Evolutionary conservation across 768 basidiomycete genomes (phyloP), one percentile per base, ranked within the genome.

Genomic region (Crepidotus variabilis): DNA sequence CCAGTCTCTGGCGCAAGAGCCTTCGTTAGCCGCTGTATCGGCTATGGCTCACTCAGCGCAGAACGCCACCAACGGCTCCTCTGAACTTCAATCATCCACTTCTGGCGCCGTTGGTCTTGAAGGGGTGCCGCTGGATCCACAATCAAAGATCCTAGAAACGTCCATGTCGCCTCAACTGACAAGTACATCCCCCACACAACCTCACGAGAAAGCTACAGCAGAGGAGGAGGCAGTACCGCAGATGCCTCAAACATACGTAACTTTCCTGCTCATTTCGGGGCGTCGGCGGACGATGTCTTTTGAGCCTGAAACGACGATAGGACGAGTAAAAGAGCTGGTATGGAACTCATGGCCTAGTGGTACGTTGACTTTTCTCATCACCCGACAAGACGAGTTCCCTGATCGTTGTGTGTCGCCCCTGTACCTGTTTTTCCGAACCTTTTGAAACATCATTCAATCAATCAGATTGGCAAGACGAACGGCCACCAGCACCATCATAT

Each of bases 311-410:
- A 87, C 81, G 20, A 87, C 88, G 0, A 74, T 92, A 32, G 88
- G 87, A 16, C 77, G 90, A 61, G 86, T 90, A 24, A 92, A 92
- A 70, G 90, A 92, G 72, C 79, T 92, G 48, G 82, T 86, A 35
- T 92, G 90, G 90, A 89, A 86, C 71, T 80, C 83, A 33, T 92
- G 90, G 90, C 88, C 88, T 24, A 72, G 75, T 63, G 88, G 89
- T 86, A 59, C 64, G 81, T 72, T 21, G 20, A 10, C 20, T 16
- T 35, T 57, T 43, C 51, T 55, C 16, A 36, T 24, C 50, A 23
- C 18, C 24, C 23, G 56, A 59, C 39, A 48, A 4, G 8, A 3
- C 28, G 50, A 45, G 47, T 52, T 51, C 34, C 57, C 48, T 57
- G 14, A 39, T 46, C 35, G 46, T n/a, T n/a, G n/a, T n/a, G n/a